Conservation (phyloP, 768 basidiomycete species). For the Termitomyces sp. region DNA sequence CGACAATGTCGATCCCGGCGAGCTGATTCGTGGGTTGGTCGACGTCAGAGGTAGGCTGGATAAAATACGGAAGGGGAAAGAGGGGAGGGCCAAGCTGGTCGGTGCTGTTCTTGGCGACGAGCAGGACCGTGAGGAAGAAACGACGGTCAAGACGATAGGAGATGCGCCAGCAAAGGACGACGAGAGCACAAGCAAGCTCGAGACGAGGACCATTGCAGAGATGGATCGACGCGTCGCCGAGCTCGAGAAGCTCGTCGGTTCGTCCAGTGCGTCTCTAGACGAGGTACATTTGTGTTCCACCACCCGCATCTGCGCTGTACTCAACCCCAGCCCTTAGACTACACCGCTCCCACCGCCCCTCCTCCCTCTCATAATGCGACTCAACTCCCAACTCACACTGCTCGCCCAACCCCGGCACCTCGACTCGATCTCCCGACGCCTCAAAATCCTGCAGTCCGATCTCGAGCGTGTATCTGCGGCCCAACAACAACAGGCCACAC, state of each 20-base stretch:
- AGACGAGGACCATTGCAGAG: conserved; percentile 53
- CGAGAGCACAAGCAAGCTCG: conserved; percentile 23
- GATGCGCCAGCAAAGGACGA: conserved; percentile 12
- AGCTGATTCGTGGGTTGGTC: conserved; percentile 71
- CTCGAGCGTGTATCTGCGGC: conserved; percentile 68
- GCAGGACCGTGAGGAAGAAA: conserved; percentile 12
- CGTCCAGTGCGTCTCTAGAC: conserved; percentile 72
- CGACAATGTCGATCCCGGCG: conserved; percentile 63
- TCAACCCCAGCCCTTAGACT: conserved; percentile 33
- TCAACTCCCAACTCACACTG: conserved; percentile 81
- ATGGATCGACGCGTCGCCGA: conserved; percentile 82
- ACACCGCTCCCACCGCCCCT: conserved; percentile 75
- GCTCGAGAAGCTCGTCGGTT: conserved; percentile 80
- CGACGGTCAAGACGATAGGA: conserved; percentile 7
- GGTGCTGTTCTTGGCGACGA: conserved; percentile 46
- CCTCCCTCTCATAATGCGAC: conserved; percentile 73
- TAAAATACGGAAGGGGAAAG: conserved; percentile 57
- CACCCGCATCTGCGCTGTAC: not conserved
- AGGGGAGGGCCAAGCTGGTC: conserved; percentile 62
- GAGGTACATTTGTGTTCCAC: conserved; percentile 48
- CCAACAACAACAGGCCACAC: conserved; percentile 40
- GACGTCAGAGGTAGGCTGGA: conserved; percentile 68
- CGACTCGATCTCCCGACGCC: conserved; percentile 88
- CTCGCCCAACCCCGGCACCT: conserved; percentile 95
- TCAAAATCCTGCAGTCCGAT: conserved; percentile 90